Evolutionary conservation across 1,284 basidiomycete species (phyloP).

Genomic region (Pyrrhoderma noxium): DNA sequence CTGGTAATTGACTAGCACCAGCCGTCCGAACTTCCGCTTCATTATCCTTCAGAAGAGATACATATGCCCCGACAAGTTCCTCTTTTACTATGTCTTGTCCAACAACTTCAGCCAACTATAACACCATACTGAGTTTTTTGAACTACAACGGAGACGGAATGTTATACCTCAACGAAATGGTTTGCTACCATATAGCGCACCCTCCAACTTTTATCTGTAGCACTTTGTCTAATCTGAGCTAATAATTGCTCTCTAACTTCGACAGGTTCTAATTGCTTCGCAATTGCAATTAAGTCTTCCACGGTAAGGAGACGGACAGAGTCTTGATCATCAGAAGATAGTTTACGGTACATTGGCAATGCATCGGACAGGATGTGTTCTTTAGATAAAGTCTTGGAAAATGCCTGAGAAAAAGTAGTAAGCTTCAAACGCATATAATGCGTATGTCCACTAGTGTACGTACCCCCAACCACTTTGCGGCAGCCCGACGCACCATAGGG

Average conservation of each 20-base stretch:
- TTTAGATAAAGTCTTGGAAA: conserved; percentile 71
- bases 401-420: conserved; percentile 41
- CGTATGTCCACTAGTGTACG: conserved; percentile 26
- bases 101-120: conserved; percentile 84
- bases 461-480: conserved; percentile 93
- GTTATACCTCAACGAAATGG: conserved; percentile 89
- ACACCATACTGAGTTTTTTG: background rate
- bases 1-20: conserved; percentile 89
- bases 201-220: conserved; percentile 96
- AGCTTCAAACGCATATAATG: conserved; percentile 11
- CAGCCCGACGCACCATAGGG: conserved; percentile 97
- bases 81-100: conserved; percentile 90
- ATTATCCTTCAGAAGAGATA: conserved; percentile 94
- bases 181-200: conserved; percentile 99
- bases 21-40: conserved; percentile 99
- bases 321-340: conserved; percentile 96
- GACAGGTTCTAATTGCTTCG: conserved; percentile 72
- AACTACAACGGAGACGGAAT: background rate
- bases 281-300: conserved; percentile 92
- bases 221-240: conserved; percentile 81
- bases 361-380: conserved; percentile 83
- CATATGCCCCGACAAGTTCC: conserved; percentile 90
- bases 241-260: conserved; percentile 91
- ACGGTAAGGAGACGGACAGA: conserved; percentile 95
- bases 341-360: conserved; percentile 88